These are phyloP conservation scores for Haplosporangium gracile DNA, from an alignment of 192 early-diverging fungal genomes.

Conservation along the genomic window DNA sequence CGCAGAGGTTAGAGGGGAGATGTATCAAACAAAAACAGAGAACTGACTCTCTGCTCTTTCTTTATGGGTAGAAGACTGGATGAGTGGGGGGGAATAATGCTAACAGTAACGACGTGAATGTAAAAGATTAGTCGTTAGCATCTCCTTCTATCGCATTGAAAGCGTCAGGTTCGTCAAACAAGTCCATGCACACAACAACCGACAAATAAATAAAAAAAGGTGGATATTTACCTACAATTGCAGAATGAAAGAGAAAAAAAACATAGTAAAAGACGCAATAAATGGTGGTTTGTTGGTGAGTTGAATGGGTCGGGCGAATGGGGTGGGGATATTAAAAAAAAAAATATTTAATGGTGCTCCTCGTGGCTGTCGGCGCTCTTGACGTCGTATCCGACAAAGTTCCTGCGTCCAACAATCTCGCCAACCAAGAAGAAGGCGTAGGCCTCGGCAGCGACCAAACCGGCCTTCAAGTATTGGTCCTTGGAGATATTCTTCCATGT, in stretches of 20 bases:
- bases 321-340: neutral
- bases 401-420: conserved; percentile 74
- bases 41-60: conserved; percentile 3
- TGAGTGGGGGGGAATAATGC: conserved; percentile 22
- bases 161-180: neutral
- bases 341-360: conserved; percentile 46
- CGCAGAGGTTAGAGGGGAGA: conserved; percentile 2
- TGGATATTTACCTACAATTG: conserved; percentile 35
- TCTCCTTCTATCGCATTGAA: neutral
- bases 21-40: conserved; percentile 15
- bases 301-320: neutral
- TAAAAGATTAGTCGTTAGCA: neutral
- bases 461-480: conserved; percentile 63
- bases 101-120: neutral
- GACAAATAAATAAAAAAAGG: neutral
- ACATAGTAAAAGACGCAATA: neutral
- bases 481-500: conserved; percentile 61
- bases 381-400: conserved; percentile 73
- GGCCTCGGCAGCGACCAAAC: conserved; percentile 66
- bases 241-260: conserved; percentile 16
- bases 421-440: conserved; percentile 73
- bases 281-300: neutral
- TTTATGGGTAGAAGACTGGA: neutral
- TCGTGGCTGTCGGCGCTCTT: conserved; percentile 52
- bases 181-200: neutral